Evolutionary conservation across 306 rosid genomes (phyloP), one percentile per base, ranked within the genome.

Genomic region (Prunus dulcis): DNA sequence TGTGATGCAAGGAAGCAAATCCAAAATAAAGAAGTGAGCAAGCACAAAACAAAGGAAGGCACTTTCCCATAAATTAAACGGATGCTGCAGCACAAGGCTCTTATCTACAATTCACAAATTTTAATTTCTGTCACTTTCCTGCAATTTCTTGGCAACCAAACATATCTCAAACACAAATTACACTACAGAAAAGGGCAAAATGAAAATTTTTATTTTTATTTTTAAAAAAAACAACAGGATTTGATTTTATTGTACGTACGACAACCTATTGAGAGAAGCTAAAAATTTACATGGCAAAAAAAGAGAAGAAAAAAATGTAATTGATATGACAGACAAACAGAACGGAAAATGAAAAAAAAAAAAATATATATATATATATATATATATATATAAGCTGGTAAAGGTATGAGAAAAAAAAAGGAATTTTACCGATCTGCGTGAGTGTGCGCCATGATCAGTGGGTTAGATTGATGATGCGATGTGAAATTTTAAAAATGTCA

Each of bases 371-470:
- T 30, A 30, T 30, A 30, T 32, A 32, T 32, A 32, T 32, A 32
- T 4, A 32, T 32, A 32, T 32, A 32, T 4, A 32, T 32, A 14
- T 0, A 47, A 47, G 52, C 18, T 14, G 52, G 18, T 49, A 49
- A 12, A 34, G 38, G 41, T 11, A 11, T 49, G 52, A 4, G 52
- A 25, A 45, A 34, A n/a, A 23, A 34, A 56, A 6, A 10, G 47
- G 56, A 25, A 49, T 47, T 69, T 77, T 55, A 79, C 82, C 78
- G 32, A 72, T 72, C 45, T 43, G 73, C 2, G n/a, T 13, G 74
- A 51, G 49, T 20, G 63, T 38, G 43, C 17, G 64, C 19, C 49
- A 51, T 70, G 49, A 52, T 12, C 30, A 47, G 64, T 12, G 11
- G 63, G 12, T 71, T 2, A 5, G 47, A 52, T 13, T 2, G 47